A percentile compares a stretch with the other conserved stretches of the same genome.
Conservation (phyloP, 2,329 filamentous ascomycete species). For the Colletotrichum cuscutae region DNA sequence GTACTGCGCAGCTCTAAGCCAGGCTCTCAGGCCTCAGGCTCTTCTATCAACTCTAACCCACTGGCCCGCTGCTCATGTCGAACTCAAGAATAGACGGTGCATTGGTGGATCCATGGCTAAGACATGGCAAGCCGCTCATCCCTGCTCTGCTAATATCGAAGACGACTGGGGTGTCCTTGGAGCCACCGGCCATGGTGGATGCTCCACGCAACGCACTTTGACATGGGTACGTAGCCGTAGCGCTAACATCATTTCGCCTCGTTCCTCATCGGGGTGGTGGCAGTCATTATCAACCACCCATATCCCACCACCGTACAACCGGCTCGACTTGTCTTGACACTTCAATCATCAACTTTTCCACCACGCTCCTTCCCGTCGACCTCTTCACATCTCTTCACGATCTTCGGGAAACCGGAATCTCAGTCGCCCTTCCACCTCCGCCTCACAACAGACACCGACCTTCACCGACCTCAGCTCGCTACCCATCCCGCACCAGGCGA, state of each 20-base stretch:
- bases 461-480: constrained; percentile 18
- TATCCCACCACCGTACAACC: constrained; percentile 34
- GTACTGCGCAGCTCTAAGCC: constrained; percentile 5
- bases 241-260: constrained; percentile 37
- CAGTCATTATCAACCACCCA: constrained; percentile 36
- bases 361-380: constrained; percentile 50
- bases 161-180: constrained; percentile 38
- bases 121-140: constrained; percentile 41
- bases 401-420: constrained; percentile 27
- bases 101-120: constrained; percentile 44
- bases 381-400: constrained; percentile 37
- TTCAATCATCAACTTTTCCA: constrained; percentile 40
- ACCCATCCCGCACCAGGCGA: constrained; percentile 9
- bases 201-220: constrained; percentile 48
- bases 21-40: constrained; percentile 35
- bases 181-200: constrained; percentile 41
- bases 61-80: constrained; percentile 39
- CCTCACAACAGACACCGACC: constrained; percentile 19
- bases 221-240: constrained; percentile 33
- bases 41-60: constrained; percentile 45
- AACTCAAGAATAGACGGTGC: constrained; percentile 57
- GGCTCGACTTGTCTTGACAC: background rate
- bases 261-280: constrained; percentile 32
- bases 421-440: constrained; percentile 21
- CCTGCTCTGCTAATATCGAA: constrained; percentile 40